A percentile compares a stretch with the other conserved stretches of the same genome.
Evolutionary conservation across 371 early-diverging fungal genomes (phyloP).

Genomic region (Zychaea mexicana): DNA sequence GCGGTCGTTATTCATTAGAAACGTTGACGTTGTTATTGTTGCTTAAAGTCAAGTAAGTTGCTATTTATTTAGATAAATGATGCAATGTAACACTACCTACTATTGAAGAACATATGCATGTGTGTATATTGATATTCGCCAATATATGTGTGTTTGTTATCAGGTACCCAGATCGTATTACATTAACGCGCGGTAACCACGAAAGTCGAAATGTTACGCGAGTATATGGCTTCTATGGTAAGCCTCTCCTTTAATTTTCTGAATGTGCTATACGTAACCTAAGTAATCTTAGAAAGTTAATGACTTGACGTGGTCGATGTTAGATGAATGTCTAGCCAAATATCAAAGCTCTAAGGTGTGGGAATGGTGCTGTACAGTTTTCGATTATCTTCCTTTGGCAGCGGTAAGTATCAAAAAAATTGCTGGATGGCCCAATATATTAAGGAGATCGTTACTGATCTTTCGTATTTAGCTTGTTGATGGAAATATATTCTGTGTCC

Average conservation of each 20-base stretch:
- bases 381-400: constrained; percentile 97
- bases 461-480: constrained; percentile 28
- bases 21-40: constrained; percentile 93
- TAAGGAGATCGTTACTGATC: not conserved
- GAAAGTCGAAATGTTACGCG: constrained; percentile 98
- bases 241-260: not conserved
- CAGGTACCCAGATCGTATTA: constrained; percentile 95
- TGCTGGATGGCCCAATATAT: not conserved
- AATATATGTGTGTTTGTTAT: not conserved
- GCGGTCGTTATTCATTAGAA: constrained; percentile 98
- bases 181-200: constrained; percentile 98
- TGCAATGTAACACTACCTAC: not conserved
- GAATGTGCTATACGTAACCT: not conserved
- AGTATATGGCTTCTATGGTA: constrained; percentile 99
- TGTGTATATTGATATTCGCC: no score
- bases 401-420: constrained; percentile 66
- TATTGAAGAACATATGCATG: no score
- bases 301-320: not conserved
- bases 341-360: constrained; percentile 98
- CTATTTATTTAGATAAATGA: not conserved
- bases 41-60: constrained; percentile 87
- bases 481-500: constrained; percentile 88
- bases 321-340: constrained; percentile 83
- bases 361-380: constrained; percentile 99
- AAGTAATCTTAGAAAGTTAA: no score